phyloP scores from a whole-genome alignment of 208 protist genomes.

The Balamuthia mandrillaris region DNA sequence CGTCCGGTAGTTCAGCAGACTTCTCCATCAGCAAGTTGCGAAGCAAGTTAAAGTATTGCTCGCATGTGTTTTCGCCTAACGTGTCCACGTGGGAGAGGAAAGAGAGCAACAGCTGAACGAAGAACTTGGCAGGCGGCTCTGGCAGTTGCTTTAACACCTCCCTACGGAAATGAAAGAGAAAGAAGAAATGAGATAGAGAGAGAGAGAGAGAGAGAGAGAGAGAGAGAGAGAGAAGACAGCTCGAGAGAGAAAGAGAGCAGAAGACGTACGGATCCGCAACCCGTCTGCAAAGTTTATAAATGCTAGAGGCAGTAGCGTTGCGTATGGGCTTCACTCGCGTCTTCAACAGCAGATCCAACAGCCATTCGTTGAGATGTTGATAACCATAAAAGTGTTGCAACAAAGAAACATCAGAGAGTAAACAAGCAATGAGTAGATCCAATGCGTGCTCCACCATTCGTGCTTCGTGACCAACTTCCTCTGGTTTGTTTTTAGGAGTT shows the following conservation, averaged over 20 bases:
- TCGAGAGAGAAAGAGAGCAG: background rate
- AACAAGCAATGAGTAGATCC: background rate
- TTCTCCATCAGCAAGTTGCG: background rate
- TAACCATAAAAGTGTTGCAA: slow-evolving; percentile 14
- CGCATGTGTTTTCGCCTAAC: background rate
- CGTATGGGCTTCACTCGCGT: background rate
- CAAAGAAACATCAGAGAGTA: background rate
- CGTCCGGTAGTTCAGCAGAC: background rate
- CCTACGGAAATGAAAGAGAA: too few relatives aligned
- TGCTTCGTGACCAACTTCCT: background rate
- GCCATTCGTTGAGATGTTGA: slow-evolving; percentile 12
- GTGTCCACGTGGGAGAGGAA: background rate
- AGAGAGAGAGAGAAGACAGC: too few relatives aligned
- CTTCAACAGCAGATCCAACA: background rate
- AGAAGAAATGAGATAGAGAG: too few relatives aligned
- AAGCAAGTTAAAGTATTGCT: slow-evolving; percentile 10
- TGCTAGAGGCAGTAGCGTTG: background rate
- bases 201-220: too few relatives aligned
- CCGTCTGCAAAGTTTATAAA: background rate
- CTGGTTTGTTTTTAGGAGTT: too few relatives aligned
- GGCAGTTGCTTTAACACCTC: background rate
- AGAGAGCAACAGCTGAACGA: slow-evolving; percentile 9
- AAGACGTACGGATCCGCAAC: background rate
- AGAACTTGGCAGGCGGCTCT: slow-evolving; percentile 20
- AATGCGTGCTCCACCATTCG: background rate